Conservation (phyloP, 1,284 basidiomycete genomes). For the Kwoniella shivajii region DNA sequence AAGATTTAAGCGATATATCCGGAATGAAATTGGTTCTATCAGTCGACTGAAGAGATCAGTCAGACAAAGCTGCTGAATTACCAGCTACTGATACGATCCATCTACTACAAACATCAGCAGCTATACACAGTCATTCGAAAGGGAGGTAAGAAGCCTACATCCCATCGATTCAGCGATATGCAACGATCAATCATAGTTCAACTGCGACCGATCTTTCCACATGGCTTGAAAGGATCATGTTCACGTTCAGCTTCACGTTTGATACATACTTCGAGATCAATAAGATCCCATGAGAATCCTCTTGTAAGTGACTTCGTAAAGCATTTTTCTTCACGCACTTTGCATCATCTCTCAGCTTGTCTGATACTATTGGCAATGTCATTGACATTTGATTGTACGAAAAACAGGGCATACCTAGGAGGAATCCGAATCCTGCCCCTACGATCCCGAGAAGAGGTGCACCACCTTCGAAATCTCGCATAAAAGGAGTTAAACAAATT, state of each 20-base stretch:
- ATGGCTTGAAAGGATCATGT: not conserved
- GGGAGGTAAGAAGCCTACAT: no score
- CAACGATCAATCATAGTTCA: not conserved
- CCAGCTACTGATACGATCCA: no score
- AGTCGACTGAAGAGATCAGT: no score
- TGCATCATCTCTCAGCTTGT: not conserved
- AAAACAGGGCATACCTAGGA: conserved; percentile 48
- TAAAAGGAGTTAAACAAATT: conserved; percentile 62
- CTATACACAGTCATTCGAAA: no score
- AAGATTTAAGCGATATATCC: no score
- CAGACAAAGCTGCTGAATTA: no score
- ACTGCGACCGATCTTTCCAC: not conserved
- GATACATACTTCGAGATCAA: conserved; percentile 1
- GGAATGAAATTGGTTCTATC: no score
- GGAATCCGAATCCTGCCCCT: conserved; percentile 49
- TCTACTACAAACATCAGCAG: no score
- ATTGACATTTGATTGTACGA: not conserved
- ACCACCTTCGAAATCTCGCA: conserved; percentile 56
- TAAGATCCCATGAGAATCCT: conserved; percentile 43
- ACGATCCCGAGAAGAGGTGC: conserved; percentile 54
- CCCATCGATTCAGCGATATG: not conserved
- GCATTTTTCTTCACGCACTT: not conserved
- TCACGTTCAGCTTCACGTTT: not conserved
- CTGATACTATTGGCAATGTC: no score
- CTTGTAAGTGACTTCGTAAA: conserved; percentile 25